These are phyloP conservation scores for Rhodotorula sp. DNA, from an alignment of 1,284 basidiomycete species.

Conservation along the genomic window DNA sequence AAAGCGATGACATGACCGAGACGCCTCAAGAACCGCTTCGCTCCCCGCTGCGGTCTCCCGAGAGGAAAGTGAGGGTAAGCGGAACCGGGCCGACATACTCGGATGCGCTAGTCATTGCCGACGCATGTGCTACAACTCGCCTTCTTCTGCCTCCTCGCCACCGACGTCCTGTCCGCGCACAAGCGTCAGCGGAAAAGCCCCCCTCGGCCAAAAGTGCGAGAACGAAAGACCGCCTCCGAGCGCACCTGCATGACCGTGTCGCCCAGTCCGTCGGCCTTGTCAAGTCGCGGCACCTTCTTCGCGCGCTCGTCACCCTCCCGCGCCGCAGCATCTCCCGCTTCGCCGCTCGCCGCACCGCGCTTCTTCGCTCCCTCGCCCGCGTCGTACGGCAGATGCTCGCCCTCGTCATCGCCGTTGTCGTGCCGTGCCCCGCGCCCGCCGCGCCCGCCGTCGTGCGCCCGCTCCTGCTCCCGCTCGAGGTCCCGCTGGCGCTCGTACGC, in stretches of 20 bases:
- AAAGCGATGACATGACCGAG: too few species aligned
- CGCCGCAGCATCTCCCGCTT: slow-evolving; percentile 2
- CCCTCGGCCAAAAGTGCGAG: not conserved
- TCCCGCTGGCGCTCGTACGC: slow-evolving; percentile 27
- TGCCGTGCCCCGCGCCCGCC: not conserved
- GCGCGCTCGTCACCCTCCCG: not conserved
- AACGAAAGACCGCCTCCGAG: not conserved
- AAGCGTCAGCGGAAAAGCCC: too few species aligned
- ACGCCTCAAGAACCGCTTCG: too few species aligned
- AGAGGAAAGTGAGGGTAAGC: too few species aligned
- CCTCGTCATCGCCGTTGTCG: not conserved
- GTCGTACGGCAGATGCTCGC: not conserved
- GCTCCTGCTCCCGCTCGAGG: slow-evolving; percentile 14
- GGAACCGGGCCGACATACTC: not conserved
- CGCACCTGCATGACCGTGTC: not conserved
- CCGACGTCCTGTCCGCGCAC: not conserved
- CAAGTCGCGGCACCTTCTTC: slow-evolving; percentile 16
- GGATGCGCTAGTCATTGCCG: not conserved
- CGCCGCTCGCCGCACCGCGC: not conserved
- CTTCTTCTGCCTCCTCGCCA: slow-evolving; percentile 5
- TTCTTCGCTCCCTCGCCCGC: not conserved
- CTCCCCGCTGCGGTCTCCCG: too few species aligned
- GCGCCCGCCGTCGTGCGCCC: slow-evolving; percentile 8
- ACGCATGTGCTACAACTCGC: slow-evolving; percentile 3
- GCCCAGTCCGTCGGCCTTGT: not conserved